Evolutionary conservation across 495 filamentous ascomycete genomes (phyloP), one percentile per base, ranked within the genome.

Genomic region (Trichodelitschia bisporula): DNA sequence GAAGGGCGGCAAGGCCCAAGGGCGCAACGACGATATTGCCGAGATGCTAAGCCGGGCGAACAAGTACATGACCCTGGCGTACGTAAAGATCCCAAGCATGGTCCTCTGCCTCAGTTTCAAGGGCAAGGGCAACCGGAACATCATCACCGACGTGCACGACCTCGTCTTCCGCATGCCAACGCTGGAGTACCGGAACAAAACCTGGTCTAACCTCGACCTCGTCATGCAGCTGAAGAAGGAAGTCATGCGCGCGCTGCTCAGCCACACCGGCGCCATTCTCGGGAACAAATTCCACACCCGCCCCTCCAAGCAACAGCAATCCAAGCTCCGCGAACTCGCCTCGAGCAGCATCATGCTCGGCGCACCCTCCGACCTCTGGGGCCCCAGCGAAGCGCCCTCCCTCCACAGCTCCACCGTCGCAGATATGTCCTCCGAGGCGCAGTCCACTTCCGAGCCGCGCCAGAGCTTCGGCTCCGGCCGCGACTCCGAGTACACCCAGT

Each of bases 81-180:
- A 86, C 44, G 80, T 95, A 46, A 86, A 82, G 51, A 77, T 95
- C 30, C 77, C 83, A 1, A 82, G 77, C 37, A 82, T 95, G 28
- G 83, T 93, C 8, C 64, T 99, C 15, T 93, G 84, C 51, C 59
- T 99, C 32, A 84, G 76, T 46, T 99, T 93, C 56, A 95, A 99
- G 48, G 86, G 89, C 35, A 84, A 73, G 49, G 80, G 78, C 26
- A 76, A 91, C 33, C 79, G 80, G 41, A 99, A 95, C 42, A 54
- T 97, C 29, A 54, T 97, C 29, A 77, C 90, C 53, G 86, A 97
- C 48, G 69, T 97, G 9, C 86, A 97, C 49, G 72, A 93, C 42
- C 84, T 97, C 36, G 86, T 95, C 35, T 97, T 97, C 62, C 72
- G 80, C 13, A 66, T 99, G 44, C 86, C 86, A 4, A 74, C 75